phyloP scores from a whole-genome alignment of 2,329 filamentous ascomycete species.

The Talaromyces albobiverticillius region DNA sequence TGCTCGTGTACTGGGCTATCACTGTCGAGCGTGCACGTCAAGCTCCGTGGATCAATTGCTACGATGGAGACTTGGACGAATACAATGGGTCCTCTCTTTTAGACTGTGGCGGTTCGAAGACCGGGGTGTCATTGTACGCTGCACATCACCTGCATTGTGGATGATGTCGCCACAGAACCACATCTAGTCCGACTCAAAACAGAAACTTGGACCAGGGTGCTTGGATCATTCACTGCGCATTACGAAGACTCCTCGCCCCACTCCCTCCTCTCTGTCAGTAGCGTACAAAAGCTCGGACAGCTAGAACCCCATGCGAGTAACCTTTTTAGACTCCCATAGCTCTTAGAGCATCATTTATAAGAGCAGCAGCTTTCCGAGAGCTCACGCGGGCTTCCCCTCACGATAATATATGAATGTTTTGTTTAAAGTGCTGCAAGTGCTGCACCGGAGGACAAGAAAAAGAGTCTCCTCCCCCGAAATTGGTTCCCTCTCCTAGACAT shows the following conservation, averaged over 20 bases:
- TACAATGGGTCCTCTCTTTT: not conserved
- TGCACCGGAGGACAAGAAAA: slow-evolving; percentile 3
- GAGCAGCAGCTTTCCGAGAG: not conserved
- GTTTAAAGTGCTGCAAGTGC: slow-evolving; percentile 10
- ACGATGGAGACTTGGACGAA: not conserved
- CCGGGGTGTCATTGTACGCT: not conserved
- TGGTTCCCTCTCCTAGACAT: not conserved
- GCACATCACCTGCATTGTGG: not conserved
- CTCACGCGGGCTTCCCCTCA: not conserved
- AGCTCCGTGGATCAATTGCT: not conserved
- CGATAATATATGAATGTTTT: slow-evolving; percentile 6
- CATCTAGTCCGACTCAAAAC: not conserved
- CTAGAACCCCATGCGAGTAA: not conserved
- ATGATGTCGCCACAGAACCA: not conserved
- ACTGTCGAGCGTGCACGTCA: too few relatives aligned
- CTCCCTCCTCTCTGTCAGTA: not conserved
- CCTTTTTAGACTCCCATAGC: not conserved
- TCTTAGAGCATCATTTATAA: not conserved
- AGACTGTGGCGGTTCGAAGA: not conserved
- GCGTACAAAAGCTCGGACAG: not conserved
- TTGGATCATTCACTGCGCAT: not conserved
- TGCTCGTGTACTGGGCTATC: too few relatives aligned
- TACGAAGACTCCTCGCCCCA: not conserved
- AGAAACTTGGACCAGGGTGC: not conserved
- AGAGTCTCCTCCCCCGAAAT: slow-evolving; percentile 8